Evolutionary conservation across 805 yeast genomes (phyloP).

Genomic region (Teunomyces kruisii): DNA sequence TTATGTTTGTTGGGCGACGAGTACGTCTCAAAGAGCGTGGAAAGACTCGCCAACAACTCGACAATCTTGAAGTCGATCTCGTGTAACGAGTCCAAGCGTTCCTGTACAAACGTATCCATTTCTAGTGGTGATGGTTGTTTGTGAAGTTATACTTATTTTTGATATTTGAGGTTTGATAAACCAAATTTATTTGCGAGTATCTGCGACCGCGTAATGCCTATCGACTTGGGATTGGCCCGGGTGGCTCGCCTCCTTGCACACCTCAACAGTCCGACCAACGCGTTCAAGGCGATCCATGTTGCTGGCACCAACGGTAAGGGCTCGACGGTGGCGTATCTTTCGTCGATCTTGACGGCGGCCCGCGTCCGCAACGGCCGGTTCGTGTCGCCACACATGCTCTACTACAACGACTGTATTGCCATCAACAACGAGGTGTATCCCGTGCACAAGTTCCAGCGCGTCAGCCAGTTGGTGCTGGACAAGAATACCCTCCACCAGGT

Average conservation of each 20-base stretch:
- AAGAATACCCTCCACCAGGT: conserved; percentile 42
- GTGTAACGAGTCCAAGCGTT: conserved; percentile 51
- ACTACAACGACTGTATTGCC: conserved; percentile 72
- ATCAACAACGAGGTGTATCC: conserved; percentile 62
- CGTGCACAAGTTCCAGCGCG: conserved; percentile 40
- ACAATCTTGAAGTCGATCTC: conserved; percentile 55
- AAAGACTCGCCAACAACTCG: conserved; percentile 48
- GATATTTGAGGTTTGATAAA: too few species aligned
- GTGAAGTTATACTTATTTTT: background rate
- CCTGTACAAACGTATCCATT: conserved; percentile 40
- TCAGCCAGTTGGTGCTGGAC: conserved; percentile 41
- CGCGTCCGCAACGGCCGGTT: conserved; percentile 67
- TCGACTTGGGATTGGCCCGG: conserved; percentile 39
- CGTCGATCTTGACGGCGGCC: conserved; percentile 56
- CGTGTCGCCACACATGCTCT: conserved; percentile 83
- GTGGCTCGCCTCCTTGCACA: conserved; percentile 29
- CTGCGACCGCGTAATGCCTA: conserved; percentile 26
- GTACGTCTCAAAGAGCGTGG: conserved; percentile 46
- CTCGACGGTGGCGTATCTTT: conserved; percentile 79
- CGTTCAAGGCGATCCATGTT: conserved; percentile 73
- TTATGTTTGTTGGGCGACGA: conserved; percentile 21
- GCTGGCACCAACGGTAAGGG: conserved; percentile 99
- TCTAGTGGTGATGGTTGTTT: background rate
- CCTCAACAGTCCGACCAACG: conserved; percentile 69
- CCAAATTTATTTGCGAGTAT: too few species aligned